A percentile compares a stretch with the other conserved stretches of the same genome.
phyloP scores from a whole-genome alignment of 768 basidiomycete species.

The Rubroboletus pulcherrimus region DNA sequence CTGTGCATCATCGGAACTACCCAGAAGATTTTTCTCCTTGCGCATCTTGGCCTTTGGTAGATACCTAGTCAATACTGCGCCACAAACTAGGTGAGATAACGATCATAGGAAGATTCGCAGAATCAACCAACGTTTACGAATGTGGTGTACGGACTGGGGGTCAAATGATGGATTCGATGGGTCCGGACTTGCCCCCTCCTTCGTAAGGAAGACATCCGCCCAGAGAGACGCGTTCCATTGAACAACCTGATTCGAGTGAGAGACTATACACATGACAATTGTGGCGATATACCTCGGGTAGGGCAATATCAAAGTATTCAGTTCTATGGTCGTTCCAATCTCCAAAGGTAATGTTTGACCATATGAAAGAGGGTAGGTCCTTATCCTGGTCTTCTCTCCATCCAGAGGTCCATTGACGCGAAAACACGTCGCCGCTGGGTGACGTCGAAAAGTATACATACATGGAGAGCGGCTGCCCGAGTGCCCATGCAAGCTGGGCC shows the following conservation, averaged over 20 bases:
- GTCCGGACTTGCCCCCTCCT: slow-evolving; percentile 61
- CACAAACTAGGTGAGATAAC: slow-evolving; percentile 1
- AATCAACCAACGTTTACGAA: slow-evolving; percentile 62
- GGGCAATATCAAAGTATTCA: slow-evolving; percentile 53
- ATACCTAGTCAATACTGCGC: slow-evolving; percentile 82
- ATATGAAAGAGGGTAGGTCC: slow-evolving; percentile 63
- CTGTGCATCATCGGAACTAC: slow-evolving; percentile 35
- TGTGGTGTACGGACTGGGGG: slow-evolving; percentile 57
- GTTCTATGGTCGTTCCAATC: slow-evolving; percentile 64
- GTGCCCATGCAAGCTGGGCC: slow-evolving; percentile 54
- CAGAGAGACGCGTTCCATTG: slow-evolving; percentile 77
- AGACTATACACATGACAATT: neutral
- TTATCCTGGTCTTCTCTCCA: slow-evolving; percentile 47
- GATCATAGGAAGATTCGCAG: neutral
- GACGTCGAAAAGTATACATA: slow-evolving; percentile 72
- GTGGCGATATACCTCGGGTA: slow-evolving; percentile 56
- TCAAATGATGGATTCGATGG: slow-evolving; percentile 54
- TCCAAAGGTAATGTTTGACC: slow-evolving; percentile 76
- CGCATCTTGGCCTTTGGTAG: slow-evolving; percentile 65
- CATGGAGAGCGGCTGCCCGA: slow-evolving; percentile 61
- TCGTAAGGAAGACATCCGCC: slow-evolving; percentile 77
- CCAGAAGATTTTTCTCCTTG: slow-evolving; percentile 80
- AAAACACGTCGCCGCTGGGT: slow-evolving; percentile 57
- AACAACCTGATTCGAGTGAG: slow-evolving; percentile 50
- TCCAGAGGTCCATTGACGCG: slow-evolving; percentile 46